A percentile compares a stretch with the other conserved stretches of the same genome.
Conservation (phyloP, 306 rosid genomes). For the Ormosia semicastrata region DNA sequence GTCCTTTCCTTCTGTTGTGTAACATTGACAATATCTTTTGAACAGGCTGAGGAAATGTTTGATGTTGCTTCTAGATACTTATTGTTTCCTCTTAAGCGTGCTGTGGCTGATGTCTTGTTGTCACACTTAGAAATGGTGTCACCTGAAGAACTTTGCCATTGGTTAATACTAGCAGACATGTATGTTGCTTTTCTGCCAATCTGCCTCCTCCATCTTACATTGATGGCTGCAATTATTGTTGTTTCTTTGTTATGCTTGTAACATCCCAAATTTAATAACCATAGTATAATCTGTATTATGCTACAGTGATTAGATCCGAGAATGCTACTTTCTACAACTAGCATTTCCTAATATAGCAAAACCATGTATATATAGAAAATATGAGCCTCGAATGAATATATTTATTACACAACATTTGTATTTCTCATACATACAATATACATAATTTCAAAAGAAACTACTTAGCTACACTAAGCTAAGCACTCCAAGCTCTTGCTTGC, state of each 20-base stretch:
- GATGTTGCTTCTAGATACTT: constrained; percentile 93
- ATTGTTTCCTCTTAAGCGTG: constrained; percentile 90
- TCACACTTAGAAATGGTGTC: constrained; percentile 80
- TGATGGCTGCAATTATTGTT: not conserved
- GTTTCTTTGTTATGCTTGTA: not conserved
- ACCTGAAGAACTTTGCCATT: constrained; percentile 86
- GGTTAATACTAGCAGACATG: constrained; percentile 89
- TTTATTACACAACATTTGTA: no score
- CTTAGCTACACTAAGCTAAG: no score
- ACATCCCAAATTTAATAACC: no score
- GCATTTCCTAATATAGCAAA: no score
- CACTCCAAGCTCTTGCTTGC: no score
- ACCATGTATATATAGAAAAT: no score
- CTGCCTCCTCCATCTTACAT: constrained; percentile 19
- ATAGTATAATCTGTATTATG: no score
- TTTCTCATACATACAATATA: no score
- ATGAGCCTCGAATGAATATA: no score
- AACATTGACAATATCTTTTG: constrained; percentile 19
- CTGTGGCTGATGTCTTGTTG: constrained; percentile 81
- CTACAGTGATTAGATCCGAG: no score
- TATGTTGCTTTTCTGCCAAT: constrained; percentile 37
- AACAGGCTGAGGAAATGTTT: constrained; percentile 87
- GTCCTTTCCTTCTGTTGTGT: constrained; percentile 14
- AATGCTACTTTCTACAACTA: no score
- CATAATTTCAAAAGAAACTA: no score